Base-by-base conservation (phyloP, 345 rosid species). In the Aurinia saxatilis region DNA sequence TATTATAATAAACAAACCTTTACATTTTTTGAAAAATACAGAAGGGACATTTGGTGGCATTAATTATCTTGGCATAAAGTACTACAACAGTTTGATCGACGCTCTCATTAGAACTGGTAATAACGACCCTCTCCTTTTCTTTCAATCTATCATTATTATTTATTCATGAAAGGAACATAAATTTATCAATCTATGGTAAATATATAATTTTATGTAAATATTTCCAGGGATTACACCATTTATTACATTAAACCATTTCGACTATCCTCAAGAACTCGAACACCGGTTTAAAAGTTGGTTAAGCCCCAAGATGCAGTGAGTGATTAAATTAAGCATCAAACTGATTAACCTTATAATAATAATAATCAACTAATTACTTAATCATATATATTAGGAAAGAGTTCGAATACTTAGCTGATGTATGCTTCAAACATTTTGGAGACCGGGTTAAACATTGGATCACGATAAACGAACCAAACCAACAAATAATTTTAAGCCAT, bases 171-270 rank as follows among this genome's bases (percentile, higher is more conserved):
- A 46, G 21, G 29, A 46, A 10, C 5, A 48, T 0, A 29, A 5
- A 46, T 35, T 36, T 3, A 31, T 23, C 27, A 2, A 23, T 27
- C 5, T 5, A 1, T 27, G 31, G 31, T 27, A 27, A 5, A 27
- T 4, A 27, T 5, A 36, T 14, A 40, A 15, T 29, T 6, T 13
- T 14, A 42, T 35, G 7, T 50, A 13, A 17, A n/a, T n/a, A n/a
- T n/a, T 47, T 55, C 4, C 83, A 91, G 98, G 95, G 53, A 84
- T 91, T 53, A 72, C 60, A 36, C 96, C 98, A 13, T 91, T 91
- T 71, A 90, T 88, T 71, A 78, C 91, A 4, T 70, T 88, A 60
- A 79, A 79, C 35, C 95, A 91, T 76, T 81, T 66, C 2, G 96
- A 86, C 68, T 68, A 78, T 42, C 98, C 98, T 61, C 88, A 86